A percentile compares a stretch with the other conserved stretches of the same genome.
Conservation (phyloP, 2,329 filamentous ascomycete species). For the Diplodia sapinea region DNA sequence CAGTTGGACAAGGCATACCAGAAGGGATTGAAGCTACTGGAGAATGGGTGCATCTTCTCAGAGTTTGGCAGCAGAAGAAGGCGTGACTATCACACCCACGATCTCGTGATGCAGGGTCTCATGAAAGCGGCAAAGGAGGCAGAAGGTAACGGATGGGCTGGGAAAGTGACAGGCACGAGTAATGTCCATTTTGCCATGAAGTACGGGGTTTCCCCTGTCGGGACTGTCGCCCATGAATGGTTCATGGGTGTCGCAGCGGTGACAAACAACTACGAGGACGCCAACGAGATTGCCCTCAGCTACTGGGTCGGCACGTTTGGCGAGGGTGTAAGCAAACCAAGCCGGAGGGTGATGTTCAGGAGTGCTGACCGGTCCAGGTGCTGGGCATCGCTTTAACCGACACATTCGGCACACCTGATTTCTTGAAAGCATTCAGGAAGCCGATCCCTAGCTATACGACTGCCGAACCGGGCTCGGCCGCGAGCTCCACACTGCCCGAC, state of each 20-base stretch:
- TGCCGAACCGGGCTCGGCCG: constrained; percentile 49
- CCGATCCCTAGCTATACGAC: constrained; percentile 59
- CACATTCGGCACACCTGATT: constrained; percentile 91
- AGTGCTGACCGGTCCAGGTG: constrained; percentile 52
- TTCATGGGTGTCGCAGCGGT: constrained; percentile 98
- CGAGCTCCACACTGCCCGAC: constrained; percentile 51
- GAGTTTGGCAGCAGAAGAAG: constrained; percentile 92
- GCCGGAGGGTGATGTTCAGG: constrained; percentile 2
- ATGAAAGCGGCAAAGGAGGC: constrained; percentile 76
- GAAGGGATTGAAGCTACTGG: constrained; percentile 78
- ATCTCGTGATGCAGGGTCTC: constrained; percentile 87
- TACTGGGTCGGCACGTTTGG: constrained; percentile 95
- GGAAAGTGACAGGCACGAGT: constrained; percentile 84
- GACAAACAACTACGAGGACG: constrained; percentile 79
- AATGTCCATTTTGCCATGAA: constrained; percentile 98
- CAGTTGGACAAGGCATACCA: constrained; percentile 84
- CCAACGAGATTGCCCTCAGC: constrained; percentile 81
- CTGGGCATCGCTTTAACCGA: constrained; percentile 91
- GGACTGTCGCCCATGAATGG: constrained; percentile 96
- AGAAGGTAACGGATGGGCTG: constrained; percentile 66
- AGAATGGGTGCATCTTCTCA: constrained; percentile 85
- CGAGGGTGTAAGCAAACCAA: constrained; percentile 60
- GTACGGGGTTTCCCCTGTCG: constrained; percentile 81
- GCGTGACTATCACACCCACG: constrained; percentile 93
- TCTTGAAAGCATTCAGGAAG: constrained; percentile 81